These are phyloP conservation scores for Rhizopus arrhizus DNA, from an alignment of 371 early-diverging fungal species.

Conservation along the genomic window DNA sequence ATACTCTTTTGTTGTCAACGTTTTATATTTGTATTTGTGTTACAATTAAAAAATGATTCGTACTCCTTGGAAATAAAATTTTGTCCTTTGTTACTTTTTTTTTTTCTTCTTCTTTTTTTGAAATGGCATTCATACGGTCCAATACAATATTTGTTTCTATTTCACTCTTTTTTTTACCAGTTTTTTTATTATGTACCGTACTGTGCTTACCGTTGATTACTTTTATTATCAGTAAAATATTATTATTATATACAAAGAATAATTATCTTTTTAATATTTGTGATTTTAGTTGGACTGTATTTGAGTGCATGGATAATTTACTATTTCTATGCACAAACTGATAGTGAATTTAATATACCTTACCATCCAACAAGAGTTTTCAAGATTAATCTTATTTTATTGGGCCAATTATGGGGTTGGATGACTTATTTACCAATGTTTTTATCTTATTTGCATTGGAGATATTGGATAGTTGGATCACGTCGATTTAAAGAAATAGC, in stretches of 20 bases:
- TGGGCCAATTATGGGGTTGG: slow-evolving; percentile 33
- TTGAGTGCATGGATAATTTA: slow-evolving; percentile 56
- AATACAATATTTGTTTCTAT: slow-evolving; percentile 37
- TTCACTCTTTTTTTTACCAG: slow-evolving; percentile 48
- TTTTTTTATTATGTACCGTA: slow-evolving; percentile 32
- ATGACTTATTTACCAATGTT: slow-evolving; percentile 41
- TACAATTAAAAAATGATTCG: no score
- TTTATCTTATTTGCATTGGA: slow-evolving; percentile 43
- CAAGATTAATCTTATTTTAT: slow-evolving; percentile 43
- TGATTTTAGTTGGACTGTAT: slow-evolving; percentile 46
- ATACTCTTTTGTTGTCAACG: no score
- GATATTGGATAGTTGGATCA: slow-evolving; percentile 37
- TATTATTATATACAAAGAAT: no score
- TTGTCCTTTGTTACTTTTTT: no score
- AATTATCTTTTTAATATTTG: neutral
- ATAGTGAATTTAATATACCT: slow-evolving; percentile 45
- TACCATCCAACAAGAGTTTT: slow-evolving; percentile 44
- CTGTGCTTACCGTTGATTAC: slow-evolving; percentile 40
- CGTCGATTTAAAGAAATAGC: slow-evolving; percentile 39
- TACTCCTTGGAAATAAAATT: no score
- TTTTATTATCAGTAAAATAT: no score
- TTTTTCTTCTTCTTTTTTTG: neutral
- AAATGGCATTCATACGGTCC: neutral
- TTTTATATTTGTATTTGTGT: no score
- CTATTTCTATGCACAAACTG: slow-evolving; percentile 42